These are phyloP conservation scores for Mollisiaceae sp. DNA, from an alignment of 2,329 filamentous ascomycete genomes.

Conservation along the genomic window DNA sequence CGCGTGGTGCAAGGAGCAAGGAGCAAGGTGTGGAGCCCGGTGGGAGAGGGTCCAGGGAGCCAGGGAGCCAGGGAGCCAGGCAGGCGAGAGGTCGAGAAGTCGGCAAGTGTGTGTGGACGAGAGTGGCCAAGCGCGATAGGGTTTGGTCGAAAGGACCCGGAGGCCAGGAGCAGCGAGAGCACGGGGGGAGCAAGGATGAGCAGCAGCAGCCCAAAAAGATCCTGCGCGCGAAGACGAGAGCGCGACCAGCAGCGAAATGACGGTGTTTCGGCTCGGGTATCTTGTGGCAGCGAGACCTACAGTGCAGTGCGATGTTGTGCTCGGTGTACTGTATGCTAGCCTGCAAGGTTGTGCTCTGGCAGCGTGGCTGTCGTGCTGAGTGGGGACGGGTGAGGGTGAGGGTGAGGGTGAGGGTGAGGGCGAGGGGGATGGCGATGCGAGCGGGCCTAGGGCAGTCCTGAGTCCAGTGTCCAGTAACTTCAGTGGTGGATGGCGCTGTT, in stretches of 20 bases:
- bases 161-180: background rate
- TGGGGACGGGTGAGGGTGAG: background rate
- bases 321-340: background rate
- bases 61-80: background rate
- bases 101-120: too few species aligned
- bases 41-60: background rate
- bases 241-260: background rate
- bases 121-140: too few species aligned
- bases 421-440: too few species aligned
- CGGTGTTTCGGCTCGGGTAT: constrained; percentile 2
- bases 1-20: constrained; percentile 1
- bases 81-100: too few species aligned
- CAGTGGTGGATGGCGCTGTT: too few species aligned
- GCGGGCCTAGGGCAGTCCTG: background rate
- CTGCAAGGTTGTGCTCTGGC: background rate
- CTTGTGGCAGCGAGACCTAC: background rate
- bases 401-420: background rate
- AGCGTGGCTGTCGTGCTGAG: background rate
- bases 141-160: background rate
- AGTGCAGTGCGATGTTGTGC: too few species aligned
- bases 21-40: too few species aligned
- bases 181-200: background rate
- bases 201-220: background rate
- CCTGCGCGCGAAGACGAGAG: background rate
- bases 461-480: too few species aligned